A percentile compares a stretch with the other conserved stretches of the same genome.
Conservation (phyloP, 305 asterid genomes). For the Fraxinus greggii region DNA sequence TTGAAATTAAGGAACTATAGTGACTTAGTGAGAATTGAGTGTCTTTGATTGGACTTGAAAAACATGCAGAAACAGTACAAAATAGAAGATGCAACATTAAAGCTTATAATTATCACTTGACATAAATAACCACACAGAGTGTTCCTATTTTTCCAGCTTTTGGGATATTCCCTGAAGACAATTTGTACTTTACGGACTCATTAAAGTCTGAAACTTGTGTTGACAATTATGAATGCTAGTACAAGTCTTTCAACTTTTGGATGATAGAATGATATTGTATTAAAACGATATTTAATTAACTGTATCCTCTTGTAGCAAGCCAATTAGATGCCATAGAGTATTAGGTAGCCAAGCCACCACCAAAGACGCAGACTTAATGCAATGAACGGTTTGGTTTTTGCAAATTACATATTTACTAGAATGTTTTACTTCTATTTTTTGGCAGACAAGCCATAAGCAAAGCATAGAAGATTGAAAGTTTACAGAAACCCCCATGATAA, state of each 20-base stretch:
- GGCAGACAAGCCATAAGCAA: conserved; percentile 6
- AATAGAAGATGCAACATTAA: neutral
- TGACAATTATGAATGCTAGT: neutral
- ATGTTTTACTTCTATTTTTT: conserved; percentile 9
- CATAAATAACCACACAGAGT: neutral
- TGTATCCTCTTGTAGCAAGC: neutral
- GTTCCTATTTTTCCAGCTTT: neutral
- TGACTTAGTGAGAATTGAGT: neutral
- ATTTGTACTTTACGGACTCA: neutral
- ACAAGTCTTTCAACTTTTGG: neutral
- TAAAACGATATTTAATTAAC: neutral
- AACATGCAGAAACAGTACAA: neutral
- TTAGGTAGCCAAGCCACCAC: conserved; percentile 8
- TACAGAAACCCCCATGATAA: conserved; percentile 2
- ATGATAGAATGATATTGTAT: neutral
- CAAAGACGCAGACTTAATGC: neutral
- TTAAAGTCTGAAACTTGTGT: neutral
- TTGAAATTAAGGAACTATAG: neutral
- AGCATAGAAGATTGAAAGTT: neutral
- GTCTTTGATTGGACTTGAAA: neutral
- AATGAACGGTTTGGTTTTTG: neutral
- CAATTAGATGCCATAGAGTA: conserved; percentile 11
- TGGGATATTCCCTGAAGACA: neutral
- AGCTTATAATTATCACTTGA: neutral
- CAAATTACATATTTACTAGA: neutral